phyloP scores from a whole-genome alignment of 768 basidiomycete species.

The Boletus barrowsii region DNA sequence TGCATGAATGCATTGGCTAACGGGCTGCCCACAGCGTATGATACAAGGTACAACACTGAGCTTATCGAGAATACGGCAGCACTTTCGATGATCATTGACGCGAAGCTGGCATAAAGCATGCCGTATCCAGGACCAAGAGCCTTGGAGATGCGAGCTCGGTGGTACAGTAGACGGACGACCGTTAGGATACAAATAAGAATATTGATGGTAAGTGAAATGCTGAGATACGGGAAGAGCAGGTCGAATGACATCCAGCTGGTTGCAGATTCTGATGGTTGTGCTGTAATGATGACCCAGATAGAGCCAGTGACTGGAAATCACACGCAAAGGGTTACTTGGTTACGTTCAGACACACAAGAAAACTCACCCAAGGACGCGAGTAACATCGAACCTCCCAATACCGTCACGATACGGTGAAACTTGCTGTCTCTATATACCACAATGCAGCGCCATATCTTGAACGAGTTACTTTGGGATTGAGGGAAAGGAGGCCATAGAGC shows the following conservation, averaged over 20 bases:
- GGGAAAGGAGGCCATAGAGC: background rate
- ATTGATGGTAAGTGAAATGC: conserved; percentile 34
- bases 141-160: conserved; percentile 22
- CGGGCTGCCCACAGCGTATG: conserved; percentile 21
- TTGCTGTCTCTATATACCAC: conserved; percentile 31
- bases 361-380: conserved; percentile 24
- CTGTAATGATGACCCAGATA: conserved; percentile 28
- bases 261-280: conserved; percentile 17
- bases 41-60: conserved; percentile 32
- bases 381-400: conserved; percentile 18
- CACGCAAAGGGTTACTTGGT: background rate
- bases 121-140: conserved; percentile 29
- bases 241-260: conserved; percentile 31
- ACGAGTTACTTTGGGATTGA: background rate
- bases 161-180: conserved; percentile 31
- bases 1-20: conserved; percentile 29
- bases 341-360: background rate
- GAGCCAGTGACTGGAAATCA: conserved; percentile 23
- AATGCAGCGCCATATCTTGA: conserved; percentile 32
- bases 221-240: conserved; percentile 33
- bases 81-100: conserved; percentile 34
- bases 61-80: conserved; percentile 32
- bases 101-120: conserved; percentile 28
- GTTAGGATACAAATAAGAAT: conserved; percentile 31
- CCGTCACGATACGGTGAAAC: conserved; percentile 14